phyloP scores from a whole-genome alignment of 1,139 yeast genomes.

The Yamadazyma sp. region DNA sequence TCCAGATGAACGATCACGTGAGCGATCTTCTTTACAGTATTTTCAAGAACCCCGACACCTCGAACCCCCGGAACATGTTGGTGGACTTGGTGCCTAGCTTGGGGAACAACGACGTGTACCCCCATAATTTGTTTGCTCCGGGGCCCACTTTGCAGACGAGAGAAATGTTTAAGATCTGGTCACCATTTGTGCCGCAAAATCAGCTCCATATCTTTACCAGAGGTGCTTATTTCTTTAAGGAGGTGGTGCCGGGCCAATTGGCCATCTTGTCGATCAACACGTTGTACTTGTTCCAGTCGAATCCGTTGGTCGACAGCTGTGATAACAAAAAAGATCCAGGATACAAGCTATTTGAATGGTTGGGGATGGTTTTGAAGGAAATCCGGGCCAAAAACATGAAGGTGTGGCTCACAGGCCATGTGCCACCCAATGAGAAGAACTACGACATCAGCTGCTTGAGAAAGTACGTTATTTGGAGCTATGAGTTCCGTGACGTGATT shows the following conservation, averaged over 20 bases:
- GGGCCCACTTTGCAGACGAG: constrained; percentile 87
- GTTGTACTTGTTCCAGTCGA: constrained; percentile 68
- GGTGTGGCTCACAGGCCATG: constrained; percentile 87
- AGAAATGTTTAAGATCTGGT: constrained; percentile 74
- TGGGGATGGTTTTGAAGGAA: constrained; percentile 72
- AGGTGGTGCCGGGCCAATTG: constrained; percentile 72
- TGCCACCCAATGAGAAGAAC: constrained; percentile 80
- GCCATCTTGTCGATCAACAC: constrained; percentile 81
- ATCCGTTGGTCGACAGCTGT: constrained; percentile 82
- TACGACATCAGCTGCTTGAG: constrained; percentile 70
- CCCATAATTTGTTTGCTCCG: constrained; percentile 78
- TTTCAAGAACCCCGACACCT: constrained; percentile 44
- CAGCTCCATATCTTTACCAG: constrained; percentile 73
- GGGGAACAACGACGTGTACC: constrained; percentile 88
- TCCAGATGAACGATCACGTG: constrained; percentile 66
- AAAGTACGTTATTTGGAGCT: constrained; percentile 73
- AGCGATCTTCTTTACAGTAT: constrained; percentile 50
- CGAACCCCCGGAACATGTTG: constrained; percentile 46
- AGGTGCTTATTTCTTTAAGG: constrained; percentile 73
- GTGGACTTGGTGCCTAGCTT: constrained; percentile 64
- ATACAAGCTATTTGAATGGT: constrained; percentile 71
- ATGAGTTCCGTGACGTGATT: constrained; percentile 79
- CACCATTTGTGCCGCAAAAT: constrained; percentile 68
- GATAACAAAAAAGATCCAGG: constrained; percentile 75
- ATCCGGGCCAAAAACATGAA: constrained; percentile 74